Conservation (phyloP, 148 eudicot genomes). For the Hydrangea macrophylla region DNA sequence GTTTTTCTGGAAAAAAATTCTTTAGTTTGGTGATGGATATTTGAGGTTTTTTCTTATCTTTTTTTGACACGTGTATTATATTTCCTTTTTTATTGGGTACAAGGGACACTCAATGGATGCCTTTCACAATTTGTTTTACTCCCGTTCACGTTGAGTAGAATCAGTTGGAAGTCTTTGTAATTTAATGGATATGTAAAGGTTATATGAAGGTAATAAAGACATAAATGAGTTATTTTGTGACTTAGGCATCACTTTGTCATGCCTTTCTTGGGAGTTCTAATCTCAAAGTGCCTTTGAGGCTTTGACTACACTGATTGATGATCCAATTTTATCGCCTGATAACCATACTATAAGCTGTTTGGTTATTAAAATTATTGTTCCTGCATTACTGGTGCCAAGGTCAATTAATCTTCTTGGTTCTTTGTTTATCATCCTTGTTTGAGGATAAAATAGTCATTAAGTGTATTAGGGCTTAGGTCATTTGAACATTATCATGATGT, state of each 20-base stretch:
- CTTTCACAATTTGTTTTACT: background rate
- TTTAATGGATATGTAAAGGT: background rate
- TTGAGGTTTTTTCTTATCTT: background rate
- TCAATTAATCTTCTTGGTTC: background rate
- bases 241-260: background rate
- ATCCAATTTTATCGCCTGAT: background rate
- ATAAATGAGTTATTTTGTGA: too few relatives aligned
- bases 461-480: too few relatives aligned
- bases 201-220: background rate
- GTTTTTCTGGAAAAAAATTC: too few relatives aligned
- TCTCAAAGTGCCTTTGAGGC: background rate
- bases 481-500: too few relatives aligned
- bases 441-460: too few relatives aligned
- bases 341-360: background rate
- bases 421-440: background rate
- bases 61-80: background rate
- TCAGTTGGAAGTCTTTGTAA: background rate
- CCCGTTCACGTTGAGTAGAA: background rate
- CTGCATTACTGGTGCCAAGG: background rate
- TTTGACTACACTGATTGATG: background rate
- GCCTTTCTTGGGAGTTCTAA: background rate
- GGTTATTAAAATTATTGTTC: background rate
- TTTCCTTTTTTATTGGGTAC: background rate
- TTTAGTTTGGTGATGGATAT: background rate
- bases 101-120: conserved; percentile 6